Conservation (phyloP, 2,329 filamentous ascomycete genomes). For the Hymenoscyphus infarciens region DNA sequence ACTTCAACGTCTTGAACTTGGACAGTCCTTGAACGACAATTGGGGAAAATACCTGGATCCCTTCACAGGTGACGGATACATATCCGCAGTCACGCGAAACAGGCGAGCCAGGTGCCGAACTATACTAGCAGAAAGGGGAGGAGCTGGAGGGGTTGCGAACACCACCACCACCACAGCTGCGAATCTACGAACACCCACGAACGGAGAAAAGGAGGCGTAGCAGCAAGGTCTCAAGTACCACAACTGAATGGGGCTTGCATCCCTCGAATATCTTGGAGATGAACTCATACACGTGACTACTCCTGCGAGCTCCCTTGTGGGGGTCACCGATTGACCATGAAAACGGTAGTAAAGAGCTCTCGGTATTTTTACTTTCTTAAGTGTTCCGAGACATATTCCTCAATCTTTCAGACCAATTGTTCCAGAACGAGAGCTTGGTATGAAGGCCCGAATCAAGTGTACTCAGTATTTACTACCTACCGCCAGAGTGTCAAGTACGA, state of each 20-base stretch:
- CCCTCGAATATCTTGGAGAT: not conserved
- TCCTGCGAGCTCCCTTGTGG: not conserved
- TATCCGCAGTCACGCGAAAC: not conserved
- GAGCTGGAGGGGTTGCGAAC: not conserved
- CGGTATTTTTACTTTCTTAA: too few species aligned
- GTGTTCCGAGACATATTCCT: too few species aligned
- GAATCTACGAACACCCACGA: not conserved
- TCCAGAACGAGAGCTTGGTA: too few species aligned
- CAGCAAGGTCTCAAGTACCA: not conserved
- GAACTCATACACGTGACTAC: not conserved
- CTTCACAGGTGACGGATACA: not conserved
- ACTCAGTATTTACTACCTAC: too few species aligned
- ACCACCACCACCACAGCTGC: not conserved
- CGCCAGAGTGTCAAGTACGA: not conserved
- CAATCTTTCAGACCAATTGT: too few species aligned
- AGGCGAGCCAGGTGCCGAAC: slow-evolving; percentile 1
- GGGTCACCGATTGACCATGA: too few species aligned
- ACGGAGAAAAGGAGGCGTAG: not conserved
- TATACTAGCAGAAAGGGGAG: not conserved
- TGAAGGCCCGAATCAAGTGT: too few species aligned
- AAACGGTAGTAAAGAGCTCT: too few species aligned
- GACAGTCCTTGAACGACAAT: not conserved
- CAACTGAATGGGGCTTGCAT: not conserved
- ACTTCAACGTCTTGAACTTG: not conserved
- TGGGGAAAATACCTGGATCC: not conserved